A percentile compares a stretch with the other conserved stretches of the same genome.
Conservation (phyloP, 1,284 basidiomycete genomes). For the Cutaneotrichosporon cavernicola region DNA sequence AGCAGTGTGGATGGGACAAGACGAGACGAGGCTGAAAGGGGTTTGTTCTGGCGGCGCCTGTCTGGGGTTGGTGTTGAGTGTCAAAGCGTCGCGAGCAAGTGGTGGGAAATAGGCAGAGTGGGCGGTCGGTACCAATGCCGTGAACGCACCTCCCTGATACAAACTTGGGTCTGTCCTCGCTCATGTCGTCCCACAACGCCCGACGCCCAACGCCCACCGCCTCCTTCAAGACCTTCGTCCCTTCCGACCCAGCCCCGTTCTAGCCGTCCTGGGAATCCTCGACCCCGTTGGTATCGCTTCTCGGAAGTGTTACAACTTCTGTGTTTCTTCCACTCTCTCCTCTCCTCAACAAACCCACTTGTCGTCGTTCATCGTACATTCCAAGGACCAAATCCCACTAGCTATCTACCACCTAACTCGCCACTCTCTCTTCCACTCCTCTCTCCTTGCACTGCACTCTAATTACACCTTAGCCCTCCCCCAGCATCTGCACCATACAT, state of each 20-base stretch:
- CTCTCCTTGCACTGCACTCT: background rate
- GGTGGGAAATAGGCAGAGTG: background rate
- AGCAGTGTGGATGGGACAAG: background rate
- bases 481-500: background rate
- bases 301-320: background rate
- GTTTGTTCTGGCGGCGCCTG: background rate
- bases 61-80: background rate
- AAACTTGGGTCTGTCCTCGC: background rate
- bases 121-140: background rate
- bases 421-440: conserved; percentile 2
- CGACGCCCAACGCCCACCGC: background rate
- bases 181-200: background rate
- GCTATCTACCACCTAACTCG: background rate
- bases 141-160: background rate
- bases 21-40: background rate
- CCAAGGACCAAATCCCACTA: background rate
- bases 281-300: background rate
- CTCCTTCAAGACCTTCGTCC: background rate
- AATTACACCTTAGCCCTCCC: background rate
- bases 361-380: background rate
- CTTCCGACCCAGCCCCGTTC: background rate
- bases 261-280: too few relatives aligned
- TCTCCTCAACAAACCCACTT: background rate
- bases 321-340: conserved; percentile 4
- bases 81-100: background rate